phyloP scores from a whole-genome alignment of 371 early-diverging fungal species.

The Nematocida displodere region DNA sequence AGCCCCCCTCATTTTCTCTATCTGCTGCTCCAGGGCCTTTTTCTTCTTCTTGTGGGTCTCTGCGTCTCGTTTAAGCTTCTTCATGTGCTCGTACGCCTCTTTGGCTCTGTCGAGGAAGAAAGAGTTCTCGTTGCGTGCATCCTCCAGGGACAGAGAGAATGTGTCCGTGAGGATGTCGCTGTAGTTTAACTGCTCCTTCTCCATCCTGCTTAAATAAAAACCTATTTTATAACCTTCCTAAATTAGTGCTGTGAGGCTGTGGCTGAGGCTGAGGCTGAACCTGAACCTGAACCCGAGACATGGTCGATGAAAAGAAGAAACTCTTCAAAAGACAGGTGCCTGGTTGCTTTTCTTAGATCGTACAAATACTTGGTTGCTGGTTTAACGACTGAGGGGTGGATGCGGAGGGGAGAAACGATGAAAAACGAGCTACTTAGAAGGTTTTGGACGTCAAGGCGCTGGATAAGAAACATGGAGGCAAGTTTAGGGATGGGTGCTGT shows the following conservation, averaged over 20 bases:
- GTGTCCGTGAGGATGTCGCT: neutral
- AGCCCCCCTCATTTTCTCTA: conserved; percentile 17
- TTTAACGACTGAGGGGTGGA: too few species aligned
- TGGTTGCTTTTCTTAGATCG: too few species aligned
- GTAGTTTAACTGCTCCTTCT: neutral
- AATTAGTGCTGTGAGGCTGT: neutral
- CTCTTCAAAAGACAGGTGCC: too few species aligned
- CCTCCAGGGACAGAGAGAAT: conserved; percentile 7
- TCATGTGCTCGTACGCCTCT: conserved; percentile 19
- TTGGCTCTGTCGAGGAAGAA: conserved; percentile 26
- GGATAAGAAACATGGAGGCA: too few species aligned
- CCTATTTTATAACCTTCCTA: neutral
- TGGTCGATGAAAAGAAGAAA: too few species aligned
- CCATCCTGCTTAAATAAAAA: neutral
- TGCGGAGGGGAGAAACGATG: too few species aligned
- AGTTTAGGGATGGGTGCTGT: too few species aligned
- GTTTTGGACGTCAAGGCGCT: too few species aligned
- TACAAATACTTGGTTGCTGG: too few species aligned
- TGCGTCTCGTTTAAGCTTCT: conserved; percentile 26
- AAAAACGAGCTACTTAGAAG: too few species aligned
- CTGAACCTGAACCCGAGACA: too few species aligned
- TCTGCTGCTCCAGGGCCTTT: conserved; percentile 20
- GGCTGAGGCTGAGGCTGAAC: too few species aligned
- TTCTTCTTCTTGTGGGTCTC: conserved; percentile 25
- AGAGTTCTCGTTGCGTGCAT: neutral